Conservation (phyloP, 345 rosid genomes). For the Jatropha curcas region DNA sequence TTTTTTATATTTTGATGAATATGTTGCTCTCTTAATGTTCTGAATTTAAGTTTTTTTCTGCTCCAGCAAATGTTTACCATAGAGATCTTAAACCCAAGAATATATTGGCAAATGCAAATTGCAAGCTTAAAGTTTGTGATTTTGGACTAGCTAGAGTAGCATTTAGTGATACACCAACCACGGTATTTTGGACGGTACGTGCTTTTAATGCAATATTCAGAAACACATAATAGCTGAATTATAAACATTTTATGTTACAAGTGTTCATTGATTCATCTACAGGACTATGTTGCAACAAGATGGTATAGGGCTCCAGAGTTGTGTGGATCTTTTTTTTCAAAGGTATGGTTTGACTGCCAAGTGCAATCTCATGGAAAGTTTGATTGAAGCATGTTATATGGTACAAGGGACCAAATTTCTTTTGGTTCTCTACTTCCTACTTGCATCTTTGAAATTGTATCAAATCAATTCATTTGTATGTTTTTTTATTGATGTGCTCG, state of each 20-base stretch:
- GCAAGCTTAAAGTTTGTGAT: conserved; percentile 95
- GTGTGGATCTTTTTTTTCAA: conserved; percentile 94
- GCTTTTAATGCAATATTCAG: not conserved
- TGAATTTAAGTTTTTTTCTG: conserved; percentile 22
- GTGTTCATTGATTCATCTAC: conserved; percentile 16
- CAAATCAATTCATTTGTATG: not conserved
- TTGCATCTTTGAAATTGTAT: not conserved
- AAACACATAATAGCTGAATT: not conserved
- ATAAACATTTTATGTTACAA: not conserved
- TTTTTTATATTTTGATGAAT: not conserved
- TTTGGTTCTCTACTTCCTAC: not conserved
- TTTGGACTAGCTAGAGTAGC: conserved; percentile 96
- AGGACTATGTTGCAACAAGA: conserved; percentile 98
- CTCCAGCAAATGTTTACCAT: conserved; percentile 91
- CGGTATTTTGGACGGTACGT: conserved; percentile 92
- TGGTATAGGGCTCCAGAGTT: conserved; percentile 99
- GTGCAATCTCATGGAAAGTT: conserved; percentile 6
- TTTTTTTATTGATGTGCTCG: not conserved
- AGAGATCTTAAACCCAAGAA: conserved; percentile 99
- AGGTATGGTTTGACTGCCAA: conserved; percentile 49
- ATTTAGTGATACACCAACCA: conserved; percentile 82
- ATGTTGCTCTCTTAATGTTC: conserved; percentile 17
- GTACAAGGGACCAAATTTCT: conserved; percentile 15
- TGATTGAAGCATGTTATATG: conserved; percentile 20
- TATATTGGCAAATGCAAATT: conserved; percentile 94